These are phyloP conservation scores for Euphrasia arctica DNA, from an alignment of 305 asterid species.

Conservation along the genomic window DNA sequence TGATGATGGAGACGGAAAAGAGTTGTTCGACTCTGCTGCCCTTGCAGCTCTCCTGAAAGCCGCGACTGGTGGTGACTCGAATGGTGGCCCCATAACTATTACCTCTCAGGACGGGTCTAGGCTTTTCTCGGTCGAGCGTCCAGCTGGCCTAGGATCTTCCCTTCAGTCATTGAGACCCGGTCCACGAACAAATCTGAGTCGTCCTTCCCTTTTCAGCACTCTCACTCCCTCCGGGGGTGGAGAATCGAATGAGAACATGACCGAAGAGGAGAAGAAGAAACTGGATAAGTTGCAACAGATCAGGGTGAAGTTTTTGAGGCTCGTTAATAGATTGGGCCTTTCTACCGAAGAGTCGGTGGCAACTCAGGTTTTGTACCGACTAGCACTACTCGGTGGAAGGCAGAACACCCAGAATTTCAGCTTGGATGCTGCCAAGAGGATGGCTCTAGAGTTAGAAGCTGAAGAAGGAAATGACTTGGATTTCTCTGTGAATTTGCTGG, in stretches of 20 bases:
- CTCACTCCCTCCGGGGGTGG: constrained; percentile 40
- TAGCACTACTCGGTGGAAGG: constrained; percentile 76
- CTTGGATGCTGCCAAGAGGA: constrained; percentile 71
- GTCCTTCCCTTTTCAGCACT: constrained; percentile 47
- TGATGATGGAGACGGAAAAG: constrained; percentile 84
- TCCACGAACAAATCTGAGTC: constrained; percentile 37
- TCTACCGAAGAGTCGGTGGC: constrained; percentile 76
- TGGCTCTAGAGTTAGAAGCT: constrained; percentile 66
- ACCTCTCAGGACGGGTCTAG: constrained; percentile 90
- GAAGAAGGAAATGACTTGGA: constrained; percentile 51
- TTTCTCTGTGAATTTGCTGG: constrained; percentile 71
- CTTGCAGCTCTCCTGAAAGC: constrained; percentile 92
- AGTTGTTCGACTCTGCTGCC: constrained; percentile 80
- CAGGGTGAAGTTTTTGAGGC: constrained; percentile 85
- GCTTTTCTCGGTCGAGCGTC: constrained; percentile 91
- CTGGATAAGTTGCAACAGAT: constrained; percentile 74
- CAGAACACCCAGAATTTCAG: constrained; percentile 58
- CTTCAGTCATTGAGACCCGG: constrained; percentile 76
- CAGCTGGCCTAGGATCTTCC: constrained; percentile 95
- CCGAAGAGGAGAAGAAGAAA: constrained; percentile 84
- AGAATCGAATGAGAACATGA: constrained; percentile 58
- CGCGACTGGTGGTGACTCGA: constrained; percentile 77
- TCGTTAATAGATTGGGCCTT: constrained; percentile 71
- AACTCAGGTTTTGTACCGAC: constrained; percentile 75
- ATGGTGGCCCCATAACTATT: constrained; percentile 65